A percentile compares a stretch with the other conserved stretches of the same genome.
phyloP scores from a whole-genome alignment of 768 basidiomycete genomes.

The Gelatoporia subvermispora region DNA sequence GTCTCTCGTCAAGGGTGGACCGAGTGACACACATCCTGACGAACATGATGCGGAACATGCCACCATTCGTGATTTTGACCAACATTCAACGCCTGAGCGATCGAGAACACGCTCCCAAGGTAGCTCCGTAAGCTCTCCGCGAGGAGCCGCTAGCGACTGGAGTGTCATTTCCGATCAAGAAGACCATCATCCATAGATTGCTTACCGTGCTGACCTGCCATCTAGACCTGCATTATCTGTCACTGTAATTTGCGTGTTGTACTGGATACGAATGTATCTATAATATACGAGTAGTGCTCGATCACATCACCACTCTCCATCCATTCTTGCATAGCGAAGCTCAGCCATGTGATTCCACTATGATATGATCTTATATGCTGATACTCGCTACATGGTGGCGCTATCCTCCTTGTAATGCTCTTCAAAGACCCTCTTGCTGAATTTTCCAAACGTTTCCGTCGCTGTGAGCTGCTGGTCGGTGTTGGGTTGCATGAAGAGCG shows the following conservation, averaged over 20 bases:
- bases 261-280: background rate
- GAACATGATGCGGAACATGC: constrained; percentile 31
- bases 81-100: constrained; percentile 14
- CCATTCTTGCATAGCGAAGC: constrained; percentile 3
- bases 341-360: background rate
- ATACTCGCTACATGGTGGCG: constrained; percentile 13
- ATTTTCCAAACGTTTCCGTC: constrained; percentile 80
- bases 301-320: background rate
- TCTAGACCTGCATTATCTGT: constrained; percentile 5
- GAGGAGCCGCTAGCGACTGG: constrained; percentile 71
- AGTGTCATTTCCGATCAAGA: constrained; percentile 81
- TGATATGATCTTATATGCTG: background rate
- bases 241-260: background rate
- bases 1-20: constrained; percentile 66
- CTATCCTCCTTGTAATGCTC: constrained; percentile 52
- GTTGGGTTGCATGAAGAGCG: constrained; percentile 87
- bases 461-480: constrained; percentile 67
- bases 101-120: constrained; percentile 14
- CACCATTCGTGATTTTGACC: constrained; percentile 24
- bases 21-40: constrained; percentile 16
- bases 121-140: constrained; percentile 27
- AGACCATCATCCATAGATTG: constrained; percentile 5
- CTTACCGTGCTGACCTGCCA: constrained; percentile 1
- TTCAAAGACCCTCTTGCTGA: constrained; percentile 77
- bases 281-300: background rate